phyloP scores from a whole-genome alignment of 495 filamentous ascomycete genomes.

The Neurospora pannonica region DNA sequence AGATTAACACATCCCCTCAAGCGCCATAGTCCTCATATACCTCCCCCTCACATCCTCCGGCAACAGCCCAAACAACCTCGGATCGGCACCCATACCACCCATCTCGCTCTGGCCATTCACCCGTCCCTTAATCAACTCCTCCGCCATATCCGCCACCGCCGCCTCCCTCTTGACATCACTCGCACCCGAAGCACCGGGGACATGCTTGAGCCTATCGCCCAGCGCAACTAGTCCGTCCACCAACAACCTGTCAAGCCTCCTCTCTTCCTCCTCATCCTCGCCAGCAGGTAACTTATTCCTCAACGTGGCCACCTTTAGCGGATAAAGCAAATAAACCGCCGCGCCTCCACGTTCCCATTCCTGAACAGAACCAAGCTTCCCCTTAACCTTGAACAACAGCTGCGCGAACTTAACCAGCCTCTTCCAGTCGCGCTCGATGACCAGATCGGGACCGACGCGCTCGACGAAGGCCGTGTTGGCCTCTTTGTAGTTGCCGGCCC shows the following conservation, averaged over 20 bases:
- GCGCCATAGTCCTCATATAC: constrained; percentile 19
- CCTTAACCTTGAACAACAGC: constrained; percentile 58
- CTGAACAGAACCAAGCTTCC: constrained; percentile 16
- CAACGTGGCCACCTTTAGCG: constrained; percentile 17
- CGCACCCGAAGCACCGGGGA: not conserved
- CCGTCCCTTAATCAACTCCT: constrained; percentile 26
- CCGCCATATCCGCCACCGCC: constrained; percentile 72
- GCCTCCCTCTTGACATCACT: constrained; percentile 40
- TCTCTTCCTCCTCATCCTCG: constrained; percentile 24
- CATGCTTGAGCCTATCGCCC: constrained; percentile 38
- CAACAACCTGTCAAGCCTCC: constrained; percentile 38
- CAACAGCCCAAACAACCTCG: constrained; percentile 17
- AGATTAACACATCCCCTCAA: constrained; percentile 6
- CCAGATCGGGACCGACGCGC: constrained; percentile 64
- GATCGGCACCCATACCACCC: constrained; percentile 8
- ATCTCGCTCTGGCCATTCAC: not conserved
- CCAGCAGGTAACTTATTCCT: constrained; percentile 9
- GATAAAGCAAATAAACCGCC: constrained; percentile 72
- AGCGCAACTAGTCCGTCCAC: constrained; percentile 54
- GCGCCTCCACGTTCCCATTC: constrained; percentile 65
- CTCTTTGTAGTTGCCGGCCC: constrained; percentile 63
- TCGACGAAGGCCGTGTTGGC: constrained; percentile 74
- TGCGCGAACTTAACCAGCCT: constrained; percentile 37
- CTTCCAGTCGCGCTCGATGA: constrained; percentile 69
- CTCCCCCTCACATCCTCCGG: constrained; percentile 19